phyloP scores from a whole-genome alignment of 2,329 filamentous ascomycete genomes.

The Colletotrichum sp. region DNA sequence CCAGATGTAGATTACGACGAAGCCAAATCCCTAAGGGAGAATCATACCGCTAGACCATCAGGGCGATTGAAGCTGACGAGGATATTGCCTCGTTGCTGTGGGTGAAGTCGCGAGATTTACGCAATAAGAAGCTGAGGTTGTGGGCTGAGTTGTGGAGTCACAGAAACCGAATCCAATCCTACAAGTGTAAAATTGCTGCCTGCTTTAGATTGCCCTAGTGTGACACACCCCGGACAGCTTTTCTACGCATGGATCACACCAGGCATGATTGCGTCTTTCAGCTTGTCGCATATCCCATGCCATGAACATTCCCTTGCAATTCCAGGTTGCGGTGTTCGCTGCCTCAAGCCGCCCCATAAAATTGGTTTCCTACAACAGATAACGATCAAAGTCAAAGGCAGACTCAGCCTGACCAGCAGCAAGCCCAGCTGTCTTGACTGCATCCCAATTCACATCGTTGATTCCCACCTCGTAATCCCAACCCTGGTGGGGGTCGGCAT shows the following conservation, averaged over 20 bases:
- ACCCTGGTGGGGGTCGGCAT: constrained; percentile 30
- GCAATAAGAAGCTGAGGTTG: background rate
- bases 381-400: constrained; percentile 17
- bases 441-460: constrained; percentile 26
- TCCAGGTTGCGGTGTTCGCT: background rate
- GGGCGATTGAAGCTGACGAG: background rate
- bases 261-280: background rate
- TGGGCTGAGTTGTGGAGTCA: background rate
- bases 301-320: background rate
- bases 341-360: background rate
- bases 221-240: background rate
- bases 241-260: background rate
- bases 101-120: accelerated
- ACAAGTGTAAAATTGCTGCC: background rate
- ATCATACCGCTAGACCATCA: background rate
- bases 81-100: background rate
- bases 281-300: background rate
- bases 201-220: background rate
- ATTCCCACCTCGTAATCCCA: constrained; percentile 38
- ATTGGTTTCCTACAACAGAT: background rate
- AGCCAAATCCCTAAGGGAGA: background rate
- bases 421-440: background rate
- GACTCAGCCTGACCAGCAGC: constrained; percentile 3
- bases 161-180: background rate
- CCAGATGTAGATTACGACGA: accelerated